These are phyloP conservation scores for Plasmopara muralis DNA, from an alignment of 352 stramenopile genomes.

Conservation along the genomic window DNA sequence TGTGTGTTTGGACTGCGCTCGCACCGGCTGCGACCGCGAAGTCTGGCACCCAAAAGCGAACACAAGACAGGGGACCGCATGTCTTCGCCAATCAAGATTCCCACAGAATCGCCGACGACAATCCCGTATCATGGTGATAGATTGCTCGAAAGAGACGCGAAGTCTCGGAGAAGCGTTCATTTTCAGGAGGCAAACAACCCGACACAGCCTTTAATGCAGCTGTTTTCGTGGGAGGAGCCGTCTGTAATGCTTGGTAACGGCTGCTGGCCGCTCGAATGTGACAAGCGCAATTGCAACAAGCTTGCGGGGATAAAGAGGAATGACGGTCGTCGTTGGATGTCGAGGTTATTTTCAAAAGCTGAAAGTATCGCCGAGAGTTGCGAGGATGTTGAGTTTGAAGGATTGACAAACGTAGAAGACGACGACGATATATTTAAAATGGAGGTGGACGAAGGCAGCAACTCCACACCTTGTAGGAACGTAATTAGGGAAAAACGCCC, in stretches of 20 bases:
- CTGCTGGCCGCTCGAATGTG: slow-evolving; percentile 22
- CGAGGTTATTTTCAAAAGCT: slow-evolving; percentile 12
- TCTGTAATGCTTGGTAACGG: slow-evolving; percentile 33
- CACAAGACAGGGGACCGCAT: slow-evolving; percentile 28
- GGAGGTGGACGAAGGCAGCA: slow-evolving; percentile 40
- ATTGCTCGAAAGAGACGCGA: slow-evolving; percentile 1
- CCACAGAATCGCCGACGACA: slow-evolving; percentile 13
- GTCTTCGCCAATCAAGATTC: slow-evolving; percentile 64
- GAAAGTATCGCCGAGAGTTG: slow-evolving; percentile 27
- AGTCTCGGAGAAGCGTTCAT: slow-evolving; percentile 12
- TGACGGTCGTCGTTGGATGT: slow-evolving; percentile 6
- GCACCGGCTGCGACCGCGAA: slow-evolving; percentile 28
- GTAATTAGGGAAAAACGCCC: slow-evolving; percentile 21
- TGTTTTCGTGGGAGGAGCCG: slow-evolving; percentile 65
- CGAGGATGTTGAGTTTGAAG: slow-evolving; percentile 40
- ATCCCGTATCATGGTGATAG: not conserved
- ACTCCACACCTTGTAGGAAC: slow-evolving; percentile 17
- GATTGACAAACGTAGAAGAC: slow-evolving; percentile 27
- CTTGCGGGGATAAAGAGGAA: slow-evolving; percentile 6
- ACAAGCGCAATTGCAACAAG: slow-evolving; percentile 14
- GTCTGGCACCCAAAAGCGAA: slow-evolving; percentile 15
- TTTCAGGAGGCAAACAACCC: slow-evolving; percentile 13
- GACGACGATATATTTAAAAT: slow-evolving; percentile 75
- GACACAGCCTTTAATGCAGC: slow-evolving; percentile 24
- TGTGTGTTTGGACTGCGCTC: slow-evolving; percentile 31